A percentile compares a stretch with the other conserved stretches of the same genome.
These are phyloP conservation scores for Neonothopanus nambi DNA, from an alignment of 1,284 basidiomycete species.

Conservation along the genomic window DNA sequence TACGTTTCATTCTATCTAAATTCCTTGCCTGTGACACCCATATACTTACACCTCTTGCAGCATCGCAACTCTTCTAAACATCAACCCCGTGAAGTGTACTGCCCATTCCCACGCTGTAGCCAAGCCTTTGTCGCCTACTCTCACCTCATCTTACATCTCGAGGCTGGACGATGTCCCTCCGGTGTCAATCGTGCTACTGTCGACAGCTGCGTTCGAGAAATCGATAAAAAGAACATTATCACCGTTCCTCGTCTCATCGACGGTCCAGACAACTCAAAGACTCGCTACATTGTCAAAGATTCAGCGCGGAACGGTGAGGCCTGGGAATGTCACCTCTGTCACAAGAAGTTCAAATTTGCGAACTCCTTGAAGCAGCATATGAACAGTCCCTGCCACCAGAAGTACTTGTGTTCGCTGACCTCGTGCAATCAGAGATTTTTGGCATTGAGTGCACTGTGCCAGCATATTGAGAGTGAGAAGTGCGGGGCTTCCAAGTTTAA, in stretches of 20 bases:
- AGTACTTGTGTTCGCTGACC: constrained; percentile 42
- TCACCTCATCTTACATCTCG: constrained; percentile 49
- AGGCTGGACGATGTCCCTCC: constrained; percentile 43
- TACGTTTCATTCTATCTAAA: constrained; percentile 17
- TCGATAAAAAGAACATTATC: constrained; percentile 33
- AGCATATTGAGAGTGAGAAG: constrained; percentile 56
- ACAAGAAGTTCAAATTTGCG: constrained; percentile 37
- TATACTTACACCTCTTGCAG: constrained; percentile 15
- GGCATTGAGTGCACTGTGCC: constrained; percentile 49
- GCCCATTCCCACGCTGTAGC: constrained; percentile 41
- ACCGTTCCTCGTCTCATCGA: constrained; percentile 39
- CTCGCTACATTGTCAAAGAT: constrained; percentile 38
- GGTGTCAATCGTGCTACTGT: constrained; percentile 36
- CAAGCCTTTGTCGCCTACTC: constrained; percentile 41
- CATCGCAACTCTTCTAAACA: constrained; percentile 22
- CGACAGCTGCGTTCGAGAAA: constrained; percentile 33
- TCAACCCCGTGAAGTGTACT: constrained; percentile 25
- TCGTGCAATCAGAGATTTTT: constrained; percentile 40
- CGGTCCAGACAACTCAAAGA: constrained; percentile 16
- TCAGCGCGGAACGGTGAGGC: constrained; percentile 46
- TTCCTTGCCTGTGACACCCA: background rate
- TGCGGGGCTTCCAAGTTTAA: constrained; percentile 43
- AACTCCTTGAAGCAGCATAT: constrained; percentile 51
- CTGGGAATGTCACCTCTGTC: constrained; percentile 59
- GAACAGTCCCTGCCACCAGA: constrained; percentile 46